Percentiles rank a stretch among this genome's conserved stretches.
Evolutionary conservation across 306 rosid genomes (phyloP).

Genomic region (Parietaria judaica): DNA sequence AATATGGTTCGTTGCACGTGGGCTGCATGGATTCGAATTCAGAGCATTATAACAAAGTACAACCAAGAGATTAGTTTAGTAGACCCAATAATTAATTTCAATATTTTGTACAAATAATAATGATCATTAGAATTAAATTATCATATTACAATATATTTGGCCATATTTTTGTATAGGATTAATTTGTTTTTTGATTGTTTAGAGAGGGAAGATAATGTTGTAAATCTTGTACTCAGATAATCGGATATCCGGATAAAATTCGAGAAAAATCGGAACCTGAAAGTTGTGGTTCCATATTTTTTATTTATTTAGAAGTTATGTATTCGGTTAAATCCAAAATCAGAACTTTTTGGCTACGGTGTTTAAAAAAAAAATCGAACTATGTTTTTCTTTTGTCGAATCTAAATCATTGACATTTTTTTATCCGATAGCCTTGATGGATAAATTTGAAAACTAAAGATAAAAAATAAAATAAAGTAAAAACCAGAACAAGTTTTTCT

Average conservation of each 20-base stretch:
- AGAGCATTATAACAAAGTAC: conserved; percentile 1
- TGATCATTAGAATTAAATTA: not conserved
- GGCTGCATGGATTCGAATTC: not conserved
- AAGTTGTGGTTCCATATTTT: no score
- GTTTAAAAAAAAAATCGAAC: no score
- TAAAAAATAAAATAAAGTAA: no score
- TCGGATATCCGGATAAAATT: not conserved
- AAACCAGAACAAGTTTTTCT: no score
- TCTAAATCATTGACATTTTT: no score
- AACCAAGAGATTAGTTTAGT: conserved; percentile 4
- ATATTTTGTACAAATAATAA: not conserved
- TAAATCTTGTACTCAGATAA: not conserved
- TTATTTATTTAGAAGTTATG: no score
- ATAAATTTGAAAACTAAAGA: no score
- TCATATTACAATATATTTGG: not conserved
- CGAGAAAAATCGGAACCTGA: not conserved
- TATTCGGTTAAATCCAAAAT: no score
- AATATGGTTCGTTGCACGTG: not conserved
- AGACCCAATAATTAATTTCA: not conserved
- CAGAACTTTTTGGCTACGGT: no score
- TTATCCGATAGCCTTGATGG: no score
- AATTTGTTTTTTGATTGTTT: not conserved
- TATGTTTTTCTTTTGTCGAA: no score
- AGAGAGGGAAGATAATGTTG: not conserved
- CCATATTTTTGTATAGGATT: not conserved